Evolutionary conservation across 1,284 basidiomycete species (phyloP).

Genomic region (Mycosarcoma mackinlayi): DNA sequence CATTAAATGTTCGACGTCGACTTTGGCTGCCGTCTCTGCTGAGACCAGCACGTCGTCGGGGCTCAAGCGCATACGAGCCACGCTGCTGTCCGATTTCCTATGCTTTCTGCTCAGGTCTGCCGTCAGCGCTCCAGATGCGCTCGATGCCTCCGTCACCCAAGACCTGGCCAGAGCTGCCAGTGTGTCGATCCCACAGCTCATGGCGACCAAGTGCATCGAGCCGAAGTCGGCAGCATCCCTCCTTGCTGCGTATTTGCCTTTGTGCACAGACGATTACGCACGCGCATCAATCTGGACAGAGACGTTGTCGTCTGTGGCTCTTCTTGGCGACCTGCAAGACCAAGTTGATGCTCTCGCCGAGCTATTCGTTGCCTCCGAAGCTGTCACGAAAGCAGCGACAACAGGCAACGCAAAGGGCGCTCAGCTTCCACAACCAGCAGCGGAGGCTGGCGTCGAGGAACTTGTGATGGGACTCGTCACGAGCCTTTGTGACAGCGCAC

Average conservation of each 20-base stretch:
- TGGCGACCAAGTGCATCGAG: constrained; percentile 17
- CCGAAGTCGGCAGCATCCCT: constrained; percentile 31
- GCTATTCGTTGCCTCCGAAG: constrained; percentile 32
- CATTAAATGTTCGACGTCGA: constrained; percentile 15
- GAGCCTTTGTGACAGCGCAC: constrained; percentile 24
- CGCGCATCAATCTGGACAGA: constrained; percentile 42
- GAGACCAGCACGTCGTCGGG: neutral
- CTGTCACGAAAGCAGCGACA: constrained; percentile 10
- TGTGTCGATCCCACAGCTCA: constrained; percentile 29
- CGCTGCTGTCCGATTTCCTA: constrained; percentile 32
- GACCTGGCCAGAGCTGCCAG: constrained; percentile 17
- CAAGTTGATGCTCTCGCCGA: constrained; percentile 43
- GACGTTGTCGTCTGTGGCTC: constrained; percentile 36
- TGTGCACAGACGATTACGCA: constrained; percentile 11
- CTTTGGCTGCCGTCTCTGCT: constrained; percentile 9
- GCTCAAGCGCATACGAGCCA: constrained; percentile 15
- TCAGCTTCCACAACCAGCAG: constrained; percentile 18
- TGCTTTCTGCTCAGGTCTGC: constrained; percentile 20
- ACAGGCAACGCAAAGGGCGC: neutral
- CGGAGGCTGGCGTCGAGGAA: constrained; percentile 37
- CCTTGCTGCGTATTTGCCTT: constrained; percentile 32
- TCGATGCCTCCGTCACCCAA: constrained; percentile 10
- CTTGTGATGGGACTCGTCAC: constrained; percentile 19
- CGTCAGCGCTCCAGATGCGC: constrained; percentile 21
- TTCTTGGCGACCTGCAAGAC: constrained; percentile 20